A percentile compares a stretch with the other conserved stretches of the same genome.
Evolutionary conservation across 2,329 filamentous ascomycete species (phyloP).

Genomic region (Colletotrichum somersetense): DNA sequence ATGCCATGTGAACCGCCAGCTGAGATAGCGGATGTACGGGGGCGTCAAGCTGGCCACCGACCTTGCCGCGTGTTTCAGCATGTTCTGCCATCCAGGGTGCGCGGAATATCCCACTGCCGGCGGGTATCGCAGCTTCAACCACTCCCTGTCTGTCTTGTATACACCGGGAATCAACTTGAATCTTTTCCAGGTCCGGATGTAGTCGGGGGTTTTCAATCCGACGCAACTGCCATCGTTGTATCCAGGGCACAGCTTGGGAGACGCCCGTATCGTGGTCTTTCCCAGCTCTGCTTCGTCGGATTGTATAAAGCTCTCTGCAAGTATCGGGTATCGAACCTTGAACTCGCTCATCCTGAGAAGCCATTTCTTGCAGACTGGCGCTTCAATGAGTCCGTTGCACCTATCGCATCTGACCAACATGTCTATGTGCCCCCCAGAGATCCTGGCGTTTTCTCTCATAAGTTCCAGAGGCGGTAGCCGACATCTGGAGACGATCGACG

Average conservation of each 20-base stretch:
- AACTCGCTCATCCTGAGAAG: neutral
- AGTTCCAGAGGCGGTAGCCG: neutral
- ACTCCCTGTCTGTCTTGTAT: neutral
- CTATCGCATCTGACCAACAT: conserved; percentile 6
- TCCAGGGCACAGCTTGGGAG: conserved; percentile 2
- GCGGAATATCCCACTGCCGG: conserved; percentile 1
- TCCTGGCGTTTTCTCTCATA: neutral
- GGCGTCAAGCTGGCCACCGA: neutral
- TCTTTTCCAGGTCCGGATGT: neutral
- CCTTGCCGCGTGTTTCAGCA: neutral
- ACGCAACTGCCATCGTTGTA: conserved; percentile 1
- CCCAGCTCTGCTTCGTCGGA: neutral
- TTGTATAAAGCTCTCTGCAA: neutral
- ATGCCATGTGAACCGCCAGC: conserved; percentile 18
- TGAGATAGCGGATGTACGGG: neutral
- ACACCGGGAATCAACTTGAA: neutral
- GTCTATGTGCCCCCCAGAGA: neutral
- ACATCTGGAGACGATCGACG: neutral
- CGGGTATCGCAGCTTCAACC: conserved; percentile 7
- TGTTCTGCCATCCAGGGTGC: conserved; percentile 3
- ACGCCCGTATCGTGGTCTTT: neutral
- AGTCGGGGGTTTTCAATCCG: neutral
- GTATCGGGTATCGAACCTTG: neutral
- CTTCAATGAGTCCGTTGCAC: neutral
- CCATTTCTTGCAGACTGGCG: neutral